Base-by-base conservation (phyloP, 192 early-diverging fungal species). In the Coemansia nantahalensis region DNA sequence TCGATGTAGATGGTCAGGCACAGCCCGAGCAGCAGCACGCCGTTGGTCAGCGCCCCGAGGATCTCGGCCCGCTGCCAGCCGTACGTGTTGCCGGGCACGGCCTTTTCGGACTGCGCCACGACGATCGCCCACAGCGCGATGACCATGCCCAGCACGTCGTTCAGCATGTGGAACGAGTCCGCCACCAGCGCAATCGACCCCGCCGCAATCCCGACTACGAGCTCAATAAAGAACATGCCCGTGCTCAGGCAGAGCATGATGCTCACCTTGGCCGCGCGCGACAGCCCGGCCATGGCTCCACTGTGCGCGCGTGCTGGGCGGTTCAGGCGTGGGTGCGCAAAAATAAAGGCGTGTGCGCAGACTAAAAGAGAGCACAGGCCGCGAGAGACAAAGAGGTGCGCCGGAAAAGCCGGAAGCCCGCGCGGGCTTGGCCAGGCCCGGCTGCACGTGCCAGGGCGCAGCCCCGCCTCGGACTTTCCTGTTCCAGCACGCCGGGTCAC, bases 121-220 rank as follows among this genome's bases (percentile, higher is more conserved):
- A 80, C 83, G 36, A 90, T 84, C 36, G 93, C 93, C 71, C 84
- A 89, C n/a, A 89, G 78, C 14, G 86, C 91, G 42, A 95, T 84
- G 26, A 84, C 56, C 51, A 90, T 79, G 39, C 83, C 80, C 13
- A 92, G 59, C 7, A 92, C 75, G 73, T 91, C 92, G 41, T 84
- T 87, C 38, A 92, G 70, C 91, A 94, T 93, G 68, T 96, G 93
- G 81, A 91, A 96, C 17, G 88, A 86, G 73, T 96, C 93, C 1
- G 92, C 92, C 31, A 96, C 76, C 22, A 96, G 80, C 1, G 92
- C 86, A 31, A 96, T 74, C 17, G 90, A 93, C 26, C 79, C 79
- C 0, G 85, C 83, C 40, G 78, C 56, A 52, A 89, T 86, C 7
- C 93, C 93, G 38, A 88, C 79, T 3, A 90, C 77, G 19, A 94